phyloP scores from a whole-genome alignment of 2,329 filamentous ascomycete species.

The Dothistroma pini region DNA sequence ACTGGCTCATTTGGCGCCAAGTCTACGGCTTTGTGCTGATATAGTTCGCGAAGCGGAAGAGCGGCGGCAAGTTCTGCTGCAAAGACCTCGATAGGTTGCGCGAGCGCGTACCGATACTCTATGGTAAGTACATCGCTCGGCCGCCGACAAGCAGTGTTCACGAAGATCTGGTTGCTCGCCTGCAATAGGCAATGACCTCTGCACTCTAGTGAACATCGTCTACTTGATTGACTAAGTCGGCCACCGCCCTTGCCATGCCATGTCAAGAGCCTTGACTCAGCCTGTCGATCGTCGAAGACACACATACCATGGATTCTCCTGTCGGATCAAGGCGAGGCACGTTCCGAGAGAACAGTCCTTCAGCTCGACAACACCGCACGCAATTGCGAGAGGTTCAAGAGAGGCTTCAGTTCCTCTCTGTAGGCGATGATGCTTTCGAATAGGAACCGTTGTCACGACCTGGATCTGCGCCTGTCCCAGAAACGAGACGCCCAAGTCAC shows the following conservation, averaged over 20 bases:
- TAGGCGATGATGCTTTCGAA: not conserved
- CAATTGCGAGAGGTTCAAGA: not conserved
- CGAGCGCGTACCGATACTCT: not conserved
- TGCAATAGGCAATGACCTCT: not conserved
- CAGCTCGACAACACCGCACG: not conserved
- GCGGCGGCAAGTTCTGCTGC: slow-evolving; percentile 58
- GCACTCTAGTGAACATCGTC: not conserved
- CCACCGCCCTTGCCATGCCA: not conserved
- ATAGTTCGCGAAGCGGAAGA: slow-evolving; percentile 75
- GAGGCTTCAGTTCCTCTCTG: not conserved
- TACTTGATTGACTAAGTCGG: not conserved
- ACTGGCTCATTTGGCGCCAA: slow-evolving; percentile 71
- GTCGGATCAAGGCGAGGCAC: not conserved
- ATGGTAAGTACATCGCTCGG: not conserved
- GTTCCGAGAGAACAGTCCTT: not conserved
- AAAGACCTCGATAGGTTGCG: slow-evolving; percentile 12
- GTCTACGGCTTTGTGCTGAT: slow-evolving; percentile 70
- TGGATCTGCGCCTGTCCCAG: not conserved
- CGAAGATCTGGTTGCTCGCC: not conserved
- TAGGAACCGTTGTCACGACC: not conserved
- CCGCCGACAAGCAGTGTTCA: not conserved
- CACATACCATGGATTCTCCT: not conserved
- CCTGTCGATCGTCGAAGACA: not conserved
- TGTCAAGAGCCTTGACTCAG: not conserved
- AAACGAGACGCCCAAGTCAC: not conserved